Conservation (phyloP, 2,329 filamentous ascomycete genomes). For the Coniochaeta prunicola region DNA sequence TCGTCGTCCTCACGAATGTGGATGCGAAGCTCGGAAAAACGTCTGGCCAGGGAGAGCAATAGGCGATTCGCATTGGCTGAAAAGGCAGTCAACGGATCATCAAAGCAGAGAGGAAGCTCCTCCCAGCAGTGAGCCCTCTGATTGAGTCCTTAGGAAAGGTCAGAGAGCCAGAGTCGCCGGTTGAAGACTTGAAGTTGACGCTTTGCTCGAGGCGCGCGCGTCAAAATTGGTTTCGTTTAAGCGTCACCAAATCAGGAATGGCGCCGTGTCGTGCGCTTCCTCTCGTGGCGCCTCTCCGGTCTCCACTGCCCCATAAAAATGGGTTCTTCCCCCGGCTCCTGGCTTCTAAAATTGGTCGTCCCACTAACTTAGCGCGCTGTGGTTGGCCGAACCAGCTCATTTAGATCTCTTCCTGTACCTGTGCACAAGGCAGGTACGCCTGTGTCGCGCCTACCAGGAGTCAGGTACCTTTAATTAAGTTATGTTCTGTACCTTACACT, state of each 20-base stretch:
- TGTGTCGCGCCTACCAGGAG: neutral
- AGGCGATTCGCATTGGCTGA: neutral
- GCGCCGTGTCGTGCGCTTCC: neutral
- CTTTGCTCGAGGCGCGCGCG: slow-evolving; percentile 5
- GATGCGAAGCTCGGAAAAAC: too few species aligned
- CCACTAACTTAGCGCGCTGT: neutral
- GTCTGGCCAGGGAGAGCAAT: neutral
- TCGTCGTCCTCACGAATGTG: too few species aligned
- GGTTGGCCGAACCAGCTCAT: slow-evolving; percentile 3
- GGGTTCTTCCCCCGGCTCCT: neutral
- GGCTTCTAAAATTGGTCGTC: slow-evolving; percentile 11
- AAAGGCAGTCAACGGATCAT: neutral
- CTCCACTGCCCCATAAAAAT: too few species aligned
- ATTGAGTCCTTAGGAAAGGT: neutral
- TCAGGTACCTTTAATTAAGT: too few species aligned
- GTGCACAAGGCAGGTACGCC: neutral
- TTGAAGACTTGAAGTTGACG: slow-evolving; percentile 1
- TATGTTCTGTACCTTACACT: too few species aligned
- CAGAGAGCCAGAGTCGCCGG: neutral
- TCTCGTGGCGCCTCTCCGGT: neutral
- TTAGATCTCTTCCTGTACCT: neutral
- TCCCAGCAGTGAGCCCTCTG: neutral
- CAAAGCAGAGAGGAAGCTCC: neutral
- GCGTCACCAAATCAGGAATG: neutral
- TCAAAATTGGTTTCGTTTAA: neutral